Base-by-base conservation (phyloP, 2,329 filamentous ascomycete genomes). In the Microdochium nivale region DNA sequence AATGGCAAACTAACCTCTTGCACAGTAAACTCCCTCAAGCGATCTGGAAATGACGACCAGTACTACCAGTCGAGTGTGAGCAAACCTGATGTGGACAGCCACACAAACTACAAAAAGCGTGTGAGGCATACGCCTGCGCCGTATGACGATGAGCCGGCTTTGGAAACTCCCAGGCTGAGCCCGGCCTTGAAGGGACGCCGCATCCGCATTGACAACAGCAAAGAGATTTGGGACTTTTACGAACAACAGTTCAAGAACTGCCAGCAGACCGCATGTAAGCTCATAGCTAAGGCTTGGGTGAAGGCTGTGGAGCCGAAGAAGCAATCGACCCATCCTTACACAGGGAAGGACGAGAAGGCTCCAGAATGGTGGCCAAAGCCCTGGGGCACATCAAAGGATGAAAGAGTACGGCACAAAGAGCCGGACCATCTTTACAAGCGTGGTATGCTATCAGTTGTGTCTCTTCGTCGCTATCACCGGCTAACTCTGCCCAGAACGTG, bases 271-370 rank as follows among this genome's bases (percentile, higher is more conserved):
- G 79, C 83, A 7, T 86, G 84, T 68, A 90, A 90, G 65, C 70
- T 83, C 25, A 83, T 90, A 50, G 82, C 82, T 32, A 90, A 90
- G 64, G 83, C 80, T 11, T 90, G 86, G 80, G 83, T 90, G 53
- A 88, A 88, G 61, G 75, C 81, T 1, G 80, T 90, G 2, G 85
- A 87, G 59, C 87, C 87, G 0, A 88, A 87, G 67, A 90, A 90
- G 65, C 86, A 89, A 65, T 84, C 84, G 0, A 84, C 80, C 19
- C 82, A 87, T 58, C 86, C 87, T 0, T 90, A 90, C 60, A 86
- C 83, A 1, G 74, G 76, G n/a, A 79, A 77, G 30, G 77, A 84
- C 47, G 76, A 77, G 30, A 82, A 80, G 57, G 78, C 78, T 1
- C 81, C 83, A 0, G 77, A 78, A 49, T 87, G 84, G 84, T 87